Base-by-base conservation (phyloP, 441 rosid species). In the Mallotus japonicus region DNA sequence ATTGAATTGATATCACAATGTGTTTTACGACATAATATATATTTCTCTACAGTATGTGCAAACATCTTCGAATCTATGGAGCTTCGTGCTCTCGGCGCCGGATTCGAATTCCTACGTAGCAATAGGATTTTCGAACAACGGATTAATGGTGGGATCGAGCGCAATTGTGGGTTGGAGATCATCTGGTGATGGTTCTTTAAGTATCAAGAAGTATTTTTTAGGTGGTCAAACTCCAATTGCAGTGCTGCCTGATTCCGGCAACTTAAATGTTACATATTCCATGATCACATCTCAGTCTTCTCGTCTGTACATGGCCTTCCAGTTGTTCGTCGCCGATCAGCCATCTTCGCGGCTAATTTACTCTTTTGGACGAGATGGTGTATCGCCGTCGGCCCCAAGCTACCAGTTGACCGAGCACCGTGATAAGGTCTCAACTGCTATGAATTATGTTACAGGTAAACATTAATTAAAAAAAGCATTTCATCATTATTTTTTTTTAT, bases 151-250 rank as follows among this genome's bases (percentile, higher is more conserved):
- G 8, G 93, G 96, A 28, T 84, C 92, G 0, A 91, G 92, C 69
- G 96, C 98, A 0, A 22, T 93, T 69, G 97, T 91, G 11, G 98
- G 96, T 10, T 93, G 96, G 97, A 11, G 88, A 32, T 76, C 95
- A 11, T 19, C 80, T 1, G 16, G 47, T 0, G 77, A 64, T 47
- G 87, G 90, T 3, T 15, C 12, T 5, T 74, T 82, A 5, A 46
- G 4, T 0, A 76, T 79, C 4, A 88, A 90, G 76, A 89, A 55
- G 68, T 93, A 91, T 40, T 73, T 71, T 12, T 86, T 93, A 12
- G 76, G 82, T 6, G 97, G 86, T 2, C 69, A 74, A 71, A 59
- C 62, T 0, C 78, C 96, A 0, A 44, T 10, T n/a, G 75, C 73
- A 69, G 97, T 93, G 22, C 34, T 62, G 3, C 80, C 85, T 44